A percentile compares a stretch with the other conserved stretches of the same genome.
phyloP scores from a whole-genome alignment of 805 yeast species.

The Candida sphagnicola region DNA sequence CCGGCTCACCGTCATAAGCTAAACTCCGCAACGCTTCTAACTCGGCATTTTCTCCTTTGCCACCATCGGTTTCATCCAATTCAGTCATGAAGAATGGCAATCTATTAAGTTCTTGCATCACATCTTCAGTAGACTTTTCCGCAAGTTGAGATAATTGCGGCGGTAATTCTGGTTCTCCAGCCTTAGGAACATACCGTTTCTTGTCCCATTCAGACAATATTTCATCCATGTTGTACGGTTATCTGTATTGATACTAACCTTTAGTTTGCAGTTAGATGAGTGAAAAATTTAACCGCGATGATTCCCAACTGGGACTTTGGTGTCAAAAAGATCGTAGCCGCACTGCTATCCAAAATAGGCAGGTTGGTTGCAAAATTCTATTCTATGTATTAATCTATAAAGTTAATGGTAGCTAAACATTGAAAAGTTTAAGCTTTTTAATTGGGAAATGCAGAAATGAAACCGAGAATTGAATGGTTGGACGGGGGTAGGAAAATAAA shows the following conservation, averaged over 20 bases:
- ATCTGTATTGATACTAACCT: background rate
- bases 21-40: slow-evolving; percentile 87
- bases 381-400: background rate
- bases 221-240: slow-evolving; percentile 10
- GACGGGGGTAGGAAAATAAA: too few species aligned
- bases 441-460: background rate
- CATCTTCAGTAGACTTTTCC: slow-evolving; percentile 68
- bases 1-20: slow-evolving; percentile 94
- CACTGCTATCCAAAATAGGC: too few species aligned
- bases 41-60: slow-evolving; percentile 67
- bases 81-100: slow-evolving; percentile 94
- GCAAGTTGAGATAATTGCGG: slow-evolving; percentile 71
- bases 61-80: slow-evolving; percentile 71
- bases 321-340: background rate
- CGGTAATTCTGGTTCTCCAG: slow-evolving; percentile 71
- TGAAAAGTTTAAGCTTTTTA: too few species aligned
- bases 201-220: slow-evolving; percentile 40
- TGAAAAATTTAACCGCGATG: background rate
- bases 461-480: too few species aligned
- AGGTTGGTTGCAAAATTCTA: background rate
- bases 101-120: slow-evolving; percentile 71
- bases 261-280: background rate
- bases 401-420: background rate
- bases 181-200: slow-evolving; percentile 36
- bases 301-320: background rate